These are phyloP conservation scores for Pleurozium schreberi DNA, from an alignment of 225 moss, liverwort and hornwort species.

Conservation along the genomic window DNA sequence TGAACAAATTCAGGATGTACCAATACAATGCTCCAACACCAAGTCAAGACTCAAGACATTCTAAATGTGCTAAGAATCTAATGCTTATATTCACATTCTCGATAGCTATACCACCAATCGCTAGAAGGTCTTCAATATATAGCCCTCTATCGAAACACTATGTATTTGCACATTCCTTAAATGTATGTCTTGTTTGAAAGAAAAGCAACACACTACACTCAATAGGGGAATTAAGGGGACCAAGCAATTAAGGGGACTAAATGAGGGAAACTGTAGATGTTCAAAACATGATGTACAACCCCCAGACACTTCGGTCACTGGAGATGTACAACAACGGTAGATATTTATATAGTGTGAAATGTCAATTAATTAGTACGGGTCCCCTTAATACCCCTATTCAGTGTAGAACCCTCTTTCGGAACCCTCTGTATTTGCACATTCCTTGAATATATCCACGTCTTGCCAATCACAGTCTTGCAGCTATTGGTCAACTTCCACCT, in stretches of 20 bases:
- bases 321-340: too few relatives aligned
- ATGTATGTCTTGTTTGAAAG: not conserved
- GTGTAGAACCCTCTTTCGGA: too few relatives aligned
- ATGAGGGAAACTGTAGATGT: too few relatives aligned
- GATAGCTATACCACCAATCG: not conserved
- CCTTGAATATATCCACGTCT: not conserved
- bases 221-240: too few relatives aligned
- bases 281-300: too few relatives aligned
- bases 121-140: too few relatives aligned
- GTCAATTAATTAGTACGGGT: too few relatives aligned
- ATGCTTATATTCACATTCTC: not conserved
- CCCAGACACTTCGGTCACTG: too few relatives aligned
- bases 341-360: too few relatives aligned
- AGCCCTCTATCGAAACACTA: too few relatives aligned
- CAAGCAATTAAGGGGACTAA: too few relatives aligned
- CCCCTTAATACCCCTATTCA: too few relatives aligned
- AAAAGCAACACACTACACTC: not conserved
- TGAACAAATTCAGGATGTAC: rapidly evolving
- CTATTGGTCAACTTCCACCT: not conserved
- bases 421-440: not conserved
- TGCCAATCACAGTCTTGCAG: not conserved
- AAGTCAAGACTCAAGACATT: rapidly evolving
- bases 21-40: rapidly evolving
- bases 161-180: not conserved
- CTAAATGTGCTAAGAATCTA: not conserved